phyloP scores from a whole-genome alignment of 2,329 filamentous ascomycete genomes.

The Fusarium algeriense region DNA sequence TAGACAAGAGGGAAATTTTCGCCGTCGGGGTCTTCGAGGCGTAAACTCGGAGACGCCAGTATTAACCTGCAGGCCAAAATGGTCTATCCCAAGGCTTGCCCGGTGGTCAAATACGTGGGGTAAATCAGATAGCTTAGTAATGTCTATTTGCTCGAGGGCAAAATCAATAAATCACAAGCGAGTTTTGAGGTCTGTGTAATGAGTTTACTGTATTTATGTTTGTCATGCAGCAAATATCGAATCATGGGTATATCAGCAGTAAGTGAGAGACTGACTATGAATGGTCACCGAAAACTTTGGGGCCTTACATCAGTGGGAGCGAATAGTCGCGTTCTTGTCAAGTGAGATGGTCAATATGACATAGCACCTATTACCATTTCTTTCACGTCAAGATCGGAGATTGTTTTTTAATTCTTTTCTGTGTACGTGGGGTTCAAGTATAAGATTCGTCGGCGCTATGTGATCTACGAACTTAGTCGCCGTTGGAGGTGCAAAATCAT shows the following conservation, averaged over 20 bases:
- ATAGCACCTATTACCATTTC: conserved; percentile 4
- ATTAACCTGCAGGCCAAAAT: conserved; percentile 36
- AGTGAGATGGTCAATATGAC: not conserved
- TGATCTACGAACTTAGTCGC: too few species aligned
- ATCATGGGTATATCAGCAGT: not conserved
- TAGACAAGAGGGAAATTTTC: conserved; percentile 40
- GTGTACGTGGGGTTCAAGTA: not conserved
- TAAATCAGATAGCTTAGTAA: conserved; percentile 34
- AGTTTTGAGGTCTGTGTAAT: conserved; percentile 8
- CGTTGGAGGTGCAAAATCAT: not conserved
- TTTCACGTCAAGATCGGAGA: conserved; percentile 4
- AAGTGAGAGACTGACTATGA: not conserved
- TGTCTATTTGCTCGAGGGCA: conserved; percentile 1
- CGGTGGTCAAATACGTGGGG: conserved; percentile 27
- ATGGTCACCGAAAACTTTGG: not conserved
- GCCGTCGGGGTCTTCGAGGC: conserved; percentile 39
- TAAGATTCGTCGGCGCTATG: not conserved
- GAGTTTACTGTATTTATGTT: conserved; percentile 1
- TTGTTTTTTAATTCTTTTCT: not conserved
- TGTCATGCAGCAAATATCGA: conserved; percentile 5
- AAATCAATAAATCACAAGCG: conserved; percentile 8
- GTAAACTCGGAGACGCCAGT: conserved; percentile 43
- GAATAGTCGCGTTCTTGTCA: conserved; percentile 31
- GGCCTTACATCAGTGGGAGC: conserved; percentile 20
- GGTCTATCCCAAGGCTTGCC: conserved; percentile 39